Conservation (phyloP, 805 yeast species). For the Saturnispora ahearnii region DNA sequence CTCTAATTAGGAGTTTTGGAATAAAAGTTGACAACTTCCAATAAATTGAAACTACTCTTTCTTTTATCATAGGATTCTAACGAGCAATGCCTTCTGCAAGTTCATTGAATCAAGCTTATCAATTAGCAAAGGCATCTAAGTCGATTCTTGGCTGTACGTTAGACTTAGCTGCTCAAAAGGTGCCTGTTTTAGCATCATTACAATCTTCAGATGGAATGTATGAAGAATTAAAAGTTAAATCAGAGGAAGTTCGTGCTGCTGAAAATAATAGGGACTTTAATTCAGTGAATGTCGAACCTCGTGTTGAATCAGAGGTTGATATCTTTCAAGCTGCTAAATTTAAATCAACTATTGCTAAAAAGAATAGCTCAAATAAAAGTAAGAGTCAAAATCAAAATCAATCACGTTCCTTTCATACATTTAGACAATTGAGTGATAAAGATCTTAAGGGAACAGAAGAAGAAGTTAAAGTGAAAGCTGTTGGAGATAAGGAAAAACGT, state of each 20-base stretch:
- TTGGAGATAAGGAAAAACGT: conserved; percentile 29
- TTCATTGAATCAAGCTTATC: conserved; percentile 19
- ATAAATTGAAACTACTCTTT: neutral
- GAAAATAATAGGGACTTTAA: conserved; percentile 13
- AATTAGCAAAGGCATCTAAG: conserved; percentile 22
- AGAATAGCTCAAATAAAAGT: neutral
- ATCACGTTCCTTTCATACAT: conserved; percentile 11
- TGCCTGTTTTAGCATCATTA: conserved; percentile 18
- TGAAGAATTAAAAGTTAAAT: conserved; percentile 18
- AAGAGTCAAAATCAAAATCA: conserved; percentile 1
- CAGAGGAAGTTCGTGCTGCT: conserved; percentile 20
- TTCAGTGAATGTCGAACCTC: conserved; percentile 8
- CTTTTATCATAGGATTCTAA: neutral
- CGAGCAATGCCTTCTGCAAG: conserved; percentile 19
- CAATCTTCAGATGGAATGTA: conserved; percentile 21
- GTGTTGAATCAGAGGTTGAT: conserved; percentile 18
- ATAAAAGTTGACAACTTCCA: too few species aligned
- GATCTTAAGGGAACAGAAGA: neutral
- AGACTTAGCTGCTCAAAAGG: conserved; percentile 12
- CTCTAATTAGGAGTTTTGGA: neutral
- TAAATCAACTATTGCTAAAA: conserved; percentile 19
- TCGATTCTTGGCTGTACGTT: conserved; percentile 21
- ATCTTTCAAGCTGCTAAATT: conserved; percentile 27
- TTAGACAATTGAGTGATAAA: neutral
- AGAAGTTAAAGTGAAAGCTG: conserved; percentile 6